These are phyloP conservation scores for Russula compacta DNA, from an alignment of 768 basidiomycete species.

Conservation along the genomic window DNA sequence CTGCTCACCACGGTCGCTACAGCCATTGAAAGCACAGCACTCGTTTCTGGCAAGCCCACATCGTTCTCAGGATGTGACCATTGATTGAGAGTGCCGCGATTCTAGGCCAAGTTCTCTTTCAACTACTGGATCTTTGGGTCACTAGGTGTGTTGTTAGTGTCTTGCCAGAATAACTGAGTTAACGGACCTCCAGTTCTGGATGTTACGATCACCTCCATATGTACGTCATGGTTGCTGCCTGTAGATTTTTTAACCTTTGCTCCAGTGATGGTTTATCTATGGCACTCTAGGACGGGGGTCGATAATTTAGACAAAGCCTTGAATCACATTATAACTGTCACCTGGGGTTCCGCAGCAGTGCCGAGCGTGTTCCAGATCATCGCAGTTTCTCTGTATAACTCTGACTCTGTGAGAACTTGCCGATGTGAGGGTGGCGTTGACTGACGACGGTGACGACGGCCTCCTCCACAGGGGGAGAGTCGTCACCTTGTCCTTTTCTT, in stretches of 20 bases:
- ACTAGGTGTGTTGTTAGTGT: slow-evolving; percentile 26
- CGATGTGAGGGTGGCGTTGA: no score
- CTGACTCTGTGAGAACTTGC: slow-evolving; percentile 27
- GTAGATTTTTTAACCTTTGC: not conserved
- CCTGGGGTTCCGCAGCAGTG: slow-evolving; percentile 31
- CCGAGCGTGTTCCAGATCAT: slow-evolving; percentile 29
- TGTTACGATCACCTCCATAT: slow-evolving; percentile 30
- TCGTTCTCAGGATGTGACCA: not conserved
- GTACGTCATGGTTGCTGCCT: slow-evolving; percentile 23
- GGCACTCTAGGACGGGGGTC: slow-evolving; percentile 31
- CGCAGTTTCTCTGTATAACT: slow-evolving; percentile 26
- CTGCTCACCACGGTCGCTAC: not conserved
- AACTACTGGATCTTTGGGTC: slow-evolving; percentile 40
- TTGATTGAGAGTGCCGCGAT: not conserved
- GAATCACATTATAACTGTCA: slow-evolving; percentile 32
- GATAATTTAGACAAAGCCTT: slow-evolving; percentile 33
- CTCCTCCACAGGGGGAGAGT: not conserved
- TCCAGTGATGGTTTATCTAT: slow-evolving; percentile 35
- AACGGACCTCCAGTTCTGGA: slow-evolving; percentile 31
- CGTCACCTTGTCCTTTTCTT: slow-evolving; percentile 38
- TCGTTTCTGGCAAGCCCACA: slow-evolving; percentile 11
- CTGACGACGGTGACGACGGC: not conserved
- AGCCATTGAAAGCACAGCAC: slow-evolving; percentile 16
- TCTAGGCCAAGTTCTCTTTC: slow-evolving; percentile 35
- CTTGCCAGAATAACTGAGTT: not conserved